Evolutionary conservation across 495 filamentous ascomycete species (phyloP).

Genomic region (Extremus antarcticus): DNA sequence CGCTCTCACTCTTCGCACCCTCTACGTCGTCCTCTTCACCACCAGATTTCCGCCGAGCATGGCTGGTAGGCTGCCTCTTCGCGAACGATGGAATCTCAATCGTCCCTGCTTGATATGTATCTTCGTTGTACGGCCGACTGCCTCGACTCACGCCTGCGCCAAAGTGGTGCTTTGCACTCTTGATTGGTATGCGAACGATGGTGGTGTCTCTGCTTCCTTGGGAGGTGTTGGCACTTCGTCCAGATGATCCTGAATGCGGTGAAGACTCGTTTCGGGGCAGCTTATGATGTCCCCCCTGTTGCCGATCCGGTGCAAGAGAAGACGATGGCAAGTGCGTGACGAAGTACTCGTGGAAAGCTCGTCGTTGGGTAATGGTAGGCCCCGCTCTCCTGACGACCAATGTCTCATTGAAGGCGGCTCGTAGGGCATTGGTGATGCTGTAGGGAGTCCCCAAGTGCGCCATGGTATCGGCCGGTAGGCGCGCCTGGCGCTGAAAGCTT

Average conservation of each 20-base stretch:
- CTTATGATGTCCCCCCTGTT: constrained; percentile 55
- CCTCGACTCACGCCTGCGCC: constrained; percentile 71
- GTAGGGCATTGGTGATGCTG: constrained; percentile 14
- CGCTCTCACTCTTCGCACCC: constrained; percentile 54
- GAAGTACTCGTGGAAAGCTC: constrained; percentile 89
- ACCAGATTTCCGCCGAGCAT: constrained; percentile 41
- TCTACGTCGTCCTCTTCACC: constrained; percentile 15
- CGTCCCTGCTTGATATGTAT: constrained; percentile 87
- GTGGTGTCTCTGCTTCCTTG: constrained; percentile 59
- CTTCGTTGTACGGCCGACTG: constrained; percentile 78
- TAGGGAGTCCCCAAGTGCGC: constrained; percentile 8
- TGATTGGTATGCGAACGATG: constrained; percentile 93
- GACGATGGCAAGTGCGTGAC: constrained; percentile 89
- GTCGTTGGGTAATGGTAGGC: constrained; percentile 25
- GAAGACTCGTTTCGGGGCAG: constrained; percentile 71
- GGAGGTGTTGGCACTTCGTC: constrained; percentile 40
- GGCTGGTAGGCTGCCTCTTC: constrained; percentile 59
- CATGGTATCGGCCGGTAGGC: constrained; percentile 1
- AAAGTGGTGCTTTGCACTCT: constrained; percentile 92
- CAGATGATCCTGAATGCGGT: constrained; percentile 58
- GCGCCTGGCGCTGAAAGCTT: constrained; percentile 5
- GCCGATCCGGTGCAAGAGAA: constrained; percentile 82
- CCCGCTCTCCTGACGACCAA: neutral
- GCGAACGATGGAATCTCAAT: constrained; percentile 88
- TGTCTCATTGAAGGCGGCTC: constrained; percentile 6